Base-by-base conservation (phyloP, 768 basidiomycete species). In the Mycena crocata region DNA sequence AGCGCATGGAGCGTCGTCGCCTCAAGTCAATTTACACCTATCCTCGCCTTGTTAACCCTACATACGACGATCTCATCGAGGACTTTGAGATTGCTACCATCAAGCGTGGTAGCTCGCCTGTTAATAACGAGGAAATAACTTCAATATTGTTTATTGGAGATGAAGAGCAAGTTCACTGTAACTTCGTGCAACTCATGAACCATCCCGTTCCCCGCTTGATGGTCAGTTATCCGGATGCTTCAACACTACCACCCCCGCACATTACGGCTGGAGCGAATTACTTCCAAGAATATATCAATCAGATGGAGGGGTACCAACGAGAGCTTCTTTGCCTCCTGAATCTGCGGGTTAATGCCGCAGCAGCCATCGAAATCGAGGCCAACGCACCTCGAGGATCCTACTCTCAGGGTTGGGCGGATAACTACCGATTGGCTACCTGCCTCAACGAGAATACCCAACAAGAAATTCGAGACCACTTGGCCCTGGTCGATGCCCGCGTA, bases 231-330 rank as follows among this genome's bases (percentile, higher is more conserved):
- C 46, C 46, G 8, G 8, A 5, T 13, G 46, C 28, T 7, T 12
- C 6, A 8, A 30, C 23, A 26, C 46, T 48, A 13, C 46, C 46
- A 9, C 24, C 23, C 8, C 7, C 28, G 19, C 13, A 6, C 10
- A 26, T 6, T 12, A 12, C 7, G 9, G 5, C 46, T 8, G 24
- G 19, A 4, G 24, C 10, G 4, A 48, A 28, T 30, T 9, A 4
- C 7, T 48, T 48, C 28, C 12, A 17, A 10, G 46, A 17, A 28
- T 28, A 48, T 30, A 48, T 48, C 24, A 6, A 12, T 19, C 46
- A 48, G 46, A 30, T 26, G 8, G 24, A 48, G 28, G 46, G 28
- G 12, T 77, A 55, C 71, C 70, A 15, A n/a, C 6, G 6, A 6
- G 40, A 42, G 40, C 13, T 42, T 10, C 13, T 42, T 21, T 21